Percentiles rank a stretch among this genome's conserved stretches.
phyloP scores from a whole-genome alignment of 2,329 filamentous ascomycete species.

The Diplodia corticola region DNA sequence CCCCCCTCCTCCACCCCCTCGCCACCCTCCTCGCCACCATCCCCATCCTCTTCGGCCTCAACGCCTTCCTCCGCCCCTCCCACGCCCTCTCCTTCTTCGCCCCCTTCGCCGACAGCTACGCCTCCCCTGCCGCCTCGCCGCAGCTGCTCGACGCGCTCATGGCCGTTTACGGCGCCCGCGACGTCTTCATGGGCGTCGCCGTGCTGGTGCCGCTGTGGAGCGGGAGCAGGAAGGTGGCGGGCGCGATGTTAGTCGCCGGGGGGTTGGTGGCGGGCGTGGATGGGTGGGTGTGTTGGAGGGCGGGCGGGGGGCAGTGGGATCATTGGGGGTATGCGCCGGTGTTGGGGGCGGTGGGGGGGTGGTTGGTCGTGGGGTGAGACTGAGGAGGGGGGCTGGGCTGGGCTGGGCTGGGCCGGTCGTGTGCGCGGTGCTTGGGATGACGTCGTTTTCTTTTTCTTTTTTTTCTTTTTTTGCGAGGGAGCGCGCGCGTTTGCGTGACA shows the following conservation, averaged over 20 bases:
- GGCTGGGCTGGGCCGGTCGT: too few relatives aligned
- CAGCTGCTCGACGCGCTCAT: conserved; percentile 48
- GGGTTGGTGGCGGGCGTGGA: conserved; percentile 49
- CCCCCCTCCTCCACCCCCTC: conserved; percentile 7
- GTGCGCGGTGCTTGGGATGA: not conserved
- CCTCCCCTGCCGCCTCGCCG: too few relatives aligned
- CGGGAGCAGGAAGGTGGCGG: conserved; percentile 45
- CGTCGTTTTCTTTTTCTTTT: too few relatives aligned
- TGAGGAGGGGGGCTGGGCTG: too few relatives aligned
- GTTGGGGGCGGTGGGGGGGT: conserved; percentile 37
- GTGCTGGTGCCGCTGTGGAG: conserved; percentile 41
- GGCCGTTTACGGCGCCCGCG: conserved; percentile 50
- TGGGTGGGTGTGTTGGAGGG: conserved; percentile 45
- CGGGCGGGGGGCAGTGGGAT: conserved; percentile 48
- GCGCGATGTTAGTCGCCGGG: conserved; percentile 46
- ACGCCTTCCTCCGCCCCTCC: conserved; percentile 43
- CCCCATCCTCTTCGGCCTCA: conserved; percentile 42
- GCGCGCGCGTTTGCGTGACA: too few relatives aligned
- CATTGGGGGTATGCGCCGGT: conserved; percentile 54
- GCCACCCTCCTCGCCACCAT: conserved; percentile 30
- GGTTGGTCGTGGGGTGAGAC: conserved; percentile 22
- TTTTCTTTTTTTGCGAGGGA: too few relatives aligned
- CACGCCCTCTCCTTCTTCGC: conserved; percentile 43
- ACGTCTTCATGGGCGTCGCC: conserved; percentile 52
- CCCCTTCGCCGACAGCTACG: too few relatives aligned